A percentile compares a stretch with the other conserved stretches of the same genome.
phyloP scores from a whole-genome alignment of 2,329 filamentous ascomycete species.

The Exophiala sp. region DNA sequence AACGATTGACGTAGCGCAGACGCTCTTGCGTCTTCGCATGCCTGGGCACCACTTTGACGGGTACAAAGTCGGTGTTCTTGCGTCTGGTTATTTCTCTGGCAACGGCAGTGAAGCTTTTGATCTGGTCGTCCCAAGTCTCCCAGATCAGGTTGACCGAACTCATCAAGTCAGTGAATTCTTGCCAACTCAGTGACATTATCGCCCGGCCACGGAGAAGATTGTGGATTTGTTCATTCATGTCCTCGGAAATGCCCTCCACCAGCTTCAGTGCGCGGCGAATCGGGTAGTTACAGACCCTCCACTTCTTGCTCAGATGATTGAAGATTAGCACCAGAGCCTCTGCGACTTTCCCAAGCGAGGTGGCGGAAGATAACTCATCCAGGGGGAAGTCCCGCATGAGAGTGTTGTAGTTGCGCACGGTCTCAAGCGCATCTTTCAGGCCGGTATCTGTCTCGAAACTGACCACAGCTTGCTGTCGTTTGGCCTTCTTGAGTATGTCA shows the following conservation, averaged over 20 bases:
- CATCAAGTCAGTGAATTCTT: constrained; percentile 83
- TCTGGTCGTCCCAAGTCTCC: constrained; percentile 86
- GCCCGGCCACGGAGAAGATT: constrained; percentile 77
- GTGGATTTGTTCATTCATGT: constrained; percentile 82
- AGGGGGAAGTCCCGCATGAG: constrained; percentile 97
- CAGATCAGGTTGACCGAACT: constrained; percentile 78
- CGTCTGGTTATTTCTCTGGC: constrained; percentile 90
- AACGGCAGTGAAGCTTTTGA: constrained; percentile 97
- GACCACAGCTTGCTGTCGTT: constrained; percentile 94
- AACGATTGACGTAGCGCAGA: constrained; percentile 87
- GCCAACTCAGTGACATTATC: constrained; percentile 85
- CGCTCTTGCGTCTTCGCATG: constrained; percentile 86
- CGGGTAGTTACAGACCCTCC: constrained; percentile 92
- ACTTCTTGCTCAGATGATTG: constrained; percentile 91
- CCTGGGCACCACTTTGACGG: constrained; percentile 87
- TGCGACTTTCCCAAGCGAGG: constrained; percentile 78
- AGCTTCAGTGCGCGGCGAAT: constrained; percentile 84
- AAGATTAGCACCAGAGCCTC: constrained; percentile 89
- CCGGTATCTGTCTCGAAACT: constrained; percentile 96
- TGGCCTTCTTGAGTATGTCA: constrained; percentile 92
- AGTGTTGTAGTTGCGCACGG: constrained; percentile 97
- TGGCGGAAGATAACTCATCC: constrained; percentile 88
- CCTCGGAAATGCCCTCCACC: constrained; percentile 93
- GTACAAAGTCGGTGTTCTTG: constrained; percentile 95
- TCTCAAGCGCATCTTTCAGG: constrained; percentile 89